Percentiles rank a stretch among this genome's conserved stretches.
Evolutionary conservation across 805 yeast genomes (phyloP).

Genomic region (Suhomyces faveliae): DNA sequence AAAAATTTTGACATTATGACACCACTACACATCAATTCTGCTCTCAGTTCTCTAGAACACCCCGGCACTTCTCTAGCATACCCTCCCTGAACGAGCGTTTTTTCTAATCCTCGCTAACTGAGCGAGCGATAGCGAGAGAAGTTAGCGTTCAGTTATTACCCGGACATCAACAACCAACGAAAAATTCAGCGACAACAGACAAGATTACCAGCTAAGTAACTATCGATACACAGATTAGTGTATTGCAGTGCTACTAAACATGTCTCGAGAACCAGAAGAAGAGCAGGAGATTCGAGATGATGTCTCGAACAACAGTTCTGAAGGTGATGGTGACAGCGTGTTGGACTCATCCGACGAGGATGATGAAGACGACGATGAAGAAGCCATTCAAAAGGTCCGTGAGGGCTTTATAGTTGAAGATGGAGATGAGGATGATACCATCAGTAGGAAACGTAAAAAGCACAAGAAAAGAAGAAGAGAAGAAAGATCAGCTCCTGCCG

Average conservation of each 20-base stretch:
- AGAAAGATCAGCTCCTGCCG: slow-evolving; percentile 15
- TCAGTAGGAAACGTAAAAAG: slow-evolving; percentile 36
- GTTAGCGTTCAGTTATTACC: too few relatives aligned
- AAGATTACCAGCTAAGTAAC: not conserved
- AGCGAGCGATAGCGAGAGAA: too few relatives aligned
- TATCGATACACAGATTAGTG: not conserved
- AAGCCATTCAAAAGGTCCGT: slow-evolving; percentile 76
- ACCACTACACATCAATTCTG: too few relatives aligned
- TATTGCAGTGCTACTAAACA: slow-evolving; percentile 11
- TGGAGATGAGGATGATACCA: slow-evolving; percentile 44
- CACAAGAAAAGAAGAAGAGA: slow-evolving; percentile 39
- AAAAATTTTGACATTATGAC: too few relatives aligned
- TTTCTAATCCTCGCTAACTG: too few relatives aligned
- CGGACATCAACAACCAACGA: slow-evolving; percentile 4
- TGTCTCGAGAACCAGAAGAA: slow-evolving; percentile 34
- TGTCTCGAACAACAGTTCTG: slow-evolving; percentile 30
- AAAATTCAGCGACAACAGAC: not conserved
- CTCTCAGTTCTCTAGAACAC: too few relatives aligned
- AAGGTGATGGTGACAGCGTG: slow-evolving; percentile 36
- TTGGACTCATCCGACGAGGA: slow-evolving; percentile 82
- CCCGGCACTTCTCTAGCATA: too few relatives aligned
- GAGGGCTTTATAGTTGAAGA: slow-evolving; percentile 95
- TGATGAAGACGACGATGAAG: slow-evolving; percentile 83
- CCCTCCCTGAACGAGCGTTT: too few relatives aligned
- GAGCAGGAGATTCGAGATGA: slow-evolving; percentile 39